Percentiles rank a stretch among this genome's conserved stretches.
These are phyloP conservation scores for Neurospora crassa DNA, from an alignment of 2,329 filamentous ascomycete genomes.

Conservation along the genomic window DNA sequence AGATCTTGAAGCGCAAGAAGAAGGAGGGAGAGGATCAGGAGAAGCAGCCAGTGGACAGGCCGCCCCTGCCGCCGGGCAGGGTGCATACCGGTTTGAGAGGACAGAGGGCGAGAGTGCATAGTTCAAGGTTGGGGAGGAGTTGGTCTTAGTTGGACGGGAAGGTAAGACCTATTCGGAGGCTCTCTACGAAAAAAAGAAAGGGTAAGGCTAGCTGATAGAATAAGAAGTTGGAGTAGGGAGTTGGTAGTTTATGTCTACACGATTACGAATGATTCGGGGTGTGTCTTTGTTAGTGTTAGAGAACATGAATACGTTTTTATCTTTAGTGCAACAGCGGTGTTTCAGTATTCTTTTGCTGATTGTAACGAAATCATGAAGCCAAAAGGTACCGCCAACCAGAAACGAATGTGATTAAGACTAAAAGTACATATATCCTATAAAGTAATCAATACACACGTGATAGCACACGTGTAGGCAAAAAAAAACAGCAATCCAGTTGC, in stretches of 20 bases:
- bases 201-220: not conserved
- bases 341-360: too few species aligned
- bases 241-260: not conserved
- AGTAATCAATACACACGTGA: not conserved
- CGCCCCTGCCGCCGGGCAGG: not conserved
- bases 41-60: not conserved
- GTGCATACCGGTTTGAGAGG: not conserved
- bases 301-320: not conserved
- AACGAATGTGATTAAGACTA: not conserved
- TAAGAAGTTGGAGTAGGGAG: not conserved
- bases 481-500: not conserved
- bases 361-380: too few species aligned
- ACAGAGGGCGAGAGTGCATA: not conserved
- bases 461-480: not conserved
- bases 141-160: not conserved
- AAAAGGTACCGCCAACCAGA: not conserved
- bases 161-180: not conserved
- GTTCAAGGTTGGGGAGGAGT: not conserved
- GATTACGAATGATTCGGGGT: not conserved
- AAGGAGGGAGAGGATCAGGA: not conserved
- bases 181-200: not conserved
- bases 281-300: not conserved
- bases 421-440: not conserved
- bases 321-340: not conserved
- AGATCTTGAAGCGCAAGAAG: conserved; percentile 1